Evolutionary conservation across 345 rosid genomes (phyloP), one percentile per base, ranked within the genome.

Genomic region (Eucalyptus regnans): DNA sequence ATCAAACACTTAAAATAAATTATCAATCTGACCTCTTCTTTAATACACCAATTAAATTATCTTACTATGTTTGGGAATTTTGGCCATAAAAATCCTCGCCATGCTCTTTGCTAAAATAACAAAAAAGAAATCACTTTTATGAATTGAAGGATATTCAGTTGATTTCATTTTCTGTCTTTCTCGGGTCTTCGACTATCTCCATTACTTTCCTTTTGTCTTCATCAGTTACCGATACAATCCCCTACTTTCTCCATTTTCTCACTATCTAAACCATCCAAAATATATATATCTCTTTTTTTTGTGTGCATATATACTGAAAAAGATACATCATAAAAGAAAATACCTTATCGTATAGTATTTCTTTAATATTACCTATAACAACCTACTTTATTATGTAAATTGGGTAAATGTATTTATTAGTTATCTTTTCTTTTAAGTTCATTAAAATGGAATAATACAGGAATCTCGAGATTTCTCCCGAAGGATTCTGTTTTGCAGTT

Each of bases 201-300:
- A 27, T 25, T 27, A 85, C 33, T 85, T 85, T 85, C 56, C 56
- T 48, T 86, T 52, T 52, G 58, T 86, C 64, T 86, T 37, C 83
- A 37, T 20, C 8, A 76, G 46, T 27, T 37, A 37, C 23, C 0
- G 46, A 10, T 37, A 37, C 27, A 76, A 3, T 76, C 48, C 81
- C 44, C 20, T 71, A 18, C 44, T 33, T 37, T 71, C 81, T 17
- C 25, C 44, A 18, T 43, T 33, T 9, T 71, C 8, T 71, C 81
- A 71, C 81, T 37, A 18, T 71, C 81, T 71, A 71, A 33, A 33
- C 81, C 80, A 7, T 68, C 44, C 9, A 16, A 50, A 2, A 50
- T 1, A 50, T 13, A 51, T 6, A 51, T 6, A 51, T 51, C 3
- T 1, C 1, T 0, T 18, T 0, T 13, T 29, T 64, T 60, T 7